Conservation (phyloP, 2,329 filamentous ascomycete species). For the Calonectria montana region DNA sequence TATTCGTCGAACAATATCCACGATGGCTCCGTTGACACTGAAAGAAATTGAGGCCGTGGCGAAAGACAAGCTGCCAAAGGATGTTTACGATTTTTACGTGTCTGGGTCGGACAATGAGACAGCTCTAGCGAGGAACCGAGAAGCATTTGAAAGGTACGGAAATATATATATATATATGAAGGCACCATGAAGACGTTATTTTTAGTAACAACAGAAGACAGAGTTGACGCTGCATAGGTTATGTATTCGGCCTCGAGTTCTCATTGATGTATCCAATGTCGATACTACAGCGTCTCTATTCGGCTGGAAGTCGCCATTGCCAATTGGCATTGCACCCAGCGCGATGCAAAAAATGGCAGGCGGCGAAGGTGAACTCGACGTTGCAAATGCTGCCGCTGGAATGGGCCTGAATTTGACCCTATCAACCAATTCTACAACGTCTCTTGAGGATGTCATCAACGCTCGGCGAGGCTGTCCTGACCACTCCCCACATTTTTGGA, state of each 20-base stretch:
- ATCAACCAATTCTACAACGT: not conserved
- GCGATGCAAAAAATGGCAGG: slow-evolving; percentile 7
- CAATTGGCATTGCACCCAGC: not conserved
- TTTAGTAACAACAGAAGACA: not conserved
- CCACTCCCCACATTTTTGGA: not conserved
- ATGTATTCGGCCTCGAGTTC: not conserved
- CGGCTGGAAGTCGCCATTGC: not conserved
- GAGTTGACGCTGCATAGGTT: not conserved
- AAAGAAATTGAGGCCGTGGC: not conserved
- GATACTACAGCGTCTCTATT: not conserved
- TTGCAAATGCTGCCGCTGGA: not conserved
- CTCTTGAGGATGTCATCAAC: not conserved
- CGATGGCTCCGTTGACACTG: not conserved
- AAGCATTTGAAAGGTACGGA: not conserved
- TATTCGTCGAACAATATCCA: not conserved
- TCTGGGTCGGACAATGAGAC: not conserved
- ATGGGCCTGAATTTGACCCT: not conserved
- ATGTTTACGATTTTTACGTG: not conserved
- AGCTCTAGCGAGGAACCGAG: not conserved
- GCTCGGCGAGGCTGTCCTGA: not conserved
- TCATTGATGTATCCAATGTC: not conserved
- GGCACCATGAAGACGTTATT: accelerated
- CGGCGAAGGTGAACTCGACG: not conserved
- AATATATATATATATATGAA: accelerated
- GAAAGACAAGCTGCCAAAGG: not conserved